phyloP scores from a whole-genome alignment of 345 rosid species.

The Moricandia arvensis region DNA sequence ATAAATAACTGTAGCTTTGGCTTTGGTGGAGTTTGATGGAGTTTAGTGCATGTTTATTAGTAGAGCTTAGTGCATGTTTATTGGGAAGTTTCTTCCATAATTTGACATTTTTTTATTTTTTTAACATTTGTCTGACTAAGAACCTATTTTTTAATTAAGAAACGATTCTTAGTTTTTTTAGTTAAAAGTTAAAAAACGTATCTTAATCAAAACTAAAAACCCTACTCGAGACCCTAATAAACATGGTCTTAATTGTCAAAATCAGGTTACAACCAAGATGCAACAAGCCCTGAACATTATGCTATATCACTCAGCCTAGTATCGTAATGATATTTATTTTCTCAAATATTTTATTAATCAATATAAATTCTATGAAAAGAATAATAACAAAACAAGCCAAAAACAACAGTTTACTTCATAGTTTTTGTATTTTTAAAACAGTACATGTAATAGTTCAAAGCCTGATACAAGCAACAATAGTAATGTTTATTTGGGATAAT shows the following conservation, averaged over 20 bases:
- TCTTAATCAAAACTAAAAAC: too few relatives aligned
- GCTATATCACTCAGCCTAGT: background rate
- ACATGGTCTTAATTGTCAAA: background rate
- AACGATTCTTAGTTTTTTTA: too few relatives aligned
- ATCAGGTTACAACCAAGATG: background rate
- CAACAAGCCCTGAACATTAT: background rate
- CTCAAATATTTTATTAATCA: background rate
- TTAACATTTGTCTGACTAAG: too few relatives aligned
- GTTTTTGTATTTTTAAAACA: background rate
- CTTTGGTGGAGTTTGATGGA: background rate
- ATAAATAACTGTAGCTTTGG: background rate
- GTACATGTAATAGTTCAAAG: conserved; percentile 13
- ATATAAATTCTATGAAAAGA: background rate
- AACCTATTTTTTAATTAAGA: too few relatives aligned
- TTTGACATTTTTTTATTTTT: too few relatives aligned
- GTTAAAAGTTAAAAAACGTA: too few relatives aligned
- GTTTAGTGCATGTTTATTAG: too few relatives aligned
- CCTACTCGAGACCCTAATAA: too few relatives aligned
- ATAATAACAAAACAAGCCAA: background rate
- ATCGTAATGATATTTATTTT: background rate
- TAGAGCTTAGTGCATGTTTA: too few relatives aligned
- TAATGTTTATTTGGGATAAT: conserved; percentile 18
- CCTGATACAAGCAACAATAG: conserved; percentile 29
- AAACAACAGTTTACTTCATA: background rate
- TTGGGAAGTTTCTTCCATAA: too few relatives aligned